A percentile compares a stretch with the other conserved stretches of the same genome.
These are phyloP conservation scores for Oxyria digyna DNA, from an alignment of 148 eudicot species.

Conservation along the genomic window DNA sequence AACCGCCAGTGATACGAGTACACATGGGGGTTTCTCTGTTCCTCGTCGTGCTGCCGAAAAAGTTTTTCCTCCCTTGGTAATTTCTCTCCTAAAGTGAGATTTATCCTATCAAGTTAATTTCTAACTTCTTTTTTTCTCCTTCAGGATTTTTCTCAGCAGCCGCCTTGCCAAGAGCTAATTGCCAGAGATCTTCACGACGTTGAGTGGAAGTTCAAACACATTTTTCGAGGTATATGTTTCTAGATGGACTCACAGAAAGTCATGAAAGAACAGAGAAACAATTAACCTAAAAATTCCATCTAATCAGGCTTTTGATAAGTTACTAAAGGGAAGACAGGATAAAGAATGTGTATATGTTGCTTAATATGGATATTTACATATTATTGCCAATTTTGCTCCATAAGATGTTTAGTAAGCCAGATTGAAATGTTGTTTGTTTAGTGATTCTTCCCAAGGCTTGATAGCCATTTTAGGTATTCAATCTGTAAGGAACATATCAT, in stretches of 20 bases:
- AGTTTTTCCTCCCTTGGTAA: conserved; percentile 96
- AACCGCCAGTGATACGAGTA: conserved; percentile 98
- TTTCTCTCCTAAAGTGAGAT: neutral
- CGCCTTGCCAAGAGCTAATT: conserved; percentile 89
- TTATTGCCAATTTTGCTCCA: neutral
- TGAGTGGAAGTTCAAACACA: conserved; percentile 98
- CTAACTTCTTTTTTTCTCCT: neutral
- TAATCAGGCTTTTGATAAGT: neutral
- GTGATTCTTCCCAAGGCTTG: neutral
- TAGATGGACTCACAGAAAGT: neutral
- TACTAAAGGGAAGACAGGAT: neutral
- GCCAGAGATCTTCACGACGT: conserved; percentile 98
- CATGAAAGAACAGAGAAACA: neutral
- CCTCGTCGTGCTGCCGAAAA: conserved; percentile 99
- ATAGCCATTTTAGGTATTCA: neutral
- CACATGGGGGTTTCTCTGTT: conserved; percentile 99
- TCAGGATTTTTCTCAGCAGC: conserved; percentile 93
- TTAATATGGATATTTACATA: neutral
- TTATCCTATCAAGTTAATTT: neutral
- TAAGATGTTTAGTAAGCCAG: neutral
- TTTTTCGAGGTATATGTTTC: conserved; percentile 63
- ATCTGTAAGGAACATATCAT: neutral
- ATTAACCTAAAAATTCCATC: neutral
- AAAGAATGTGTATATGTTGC: neutral
- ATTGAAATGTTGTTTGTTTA: neutral